Conservation (phyloP, 208 protist genomes). For the Eutreptiella sp. region DNA sequence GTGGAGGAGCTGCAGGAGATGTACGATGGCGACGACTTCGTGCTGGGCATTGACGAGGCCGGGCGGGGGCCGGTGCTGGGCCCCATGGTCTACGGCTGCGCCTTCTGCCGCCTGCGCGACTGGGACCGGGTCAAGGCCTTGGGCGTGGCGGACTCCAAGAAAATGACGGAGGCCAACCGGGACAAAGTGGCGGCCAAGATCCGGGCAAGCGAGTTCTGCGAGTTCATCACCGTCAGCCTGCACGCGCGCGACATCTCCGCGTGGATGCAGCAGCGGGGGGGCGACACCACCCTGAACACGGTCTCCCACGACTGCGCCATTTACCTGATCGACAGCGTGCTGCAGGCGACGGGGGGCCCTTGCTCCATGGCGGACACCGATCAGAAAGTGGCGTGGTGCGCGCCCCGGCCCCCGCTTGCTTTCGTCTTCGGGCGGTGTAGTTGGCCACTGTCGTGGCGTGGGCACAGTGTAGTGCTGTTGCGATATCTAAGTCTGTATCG, state of each 20-base stretch:
- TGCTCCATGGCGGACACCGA: too few species aligned
- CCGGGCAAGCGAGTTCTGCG: slow-evolving; percentile 33
- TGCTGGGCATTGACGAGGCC: slow-evolving; percentile 90
- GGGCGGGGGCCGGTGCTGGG: slow-evolving; percentile 85
- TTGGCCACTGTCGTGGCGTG: too few species aligned
- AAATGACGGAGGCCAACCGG: slow-evolving; percentile 51
- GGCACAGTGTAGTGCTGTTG: too few species aligned
- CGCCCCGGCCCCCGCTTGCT: too few species aligned
- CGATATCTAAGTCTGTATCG: too few species aligned
- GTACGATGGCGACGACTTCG: slow-evolving; percentile 48
- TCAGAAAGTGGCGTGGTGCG: not conserved
- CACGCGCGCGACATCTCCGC: not conserved
- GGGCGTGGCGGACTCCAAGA: slow-evolving; percentile 55
- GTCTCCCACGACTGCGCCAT: slow-evolving; percentile 76
- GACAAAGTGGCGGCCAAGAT: slow-evolving; percentile 50
- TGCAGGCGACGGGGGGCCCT: slow-evolving; percentile 54
- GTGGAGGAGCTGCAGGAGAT: not conserved
- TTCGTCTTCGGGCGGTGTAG: too few species aligned
- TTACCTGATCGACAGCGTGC: slow-evolving; percentile 59
- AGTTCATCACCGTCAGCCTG: slow-evolving; percentile 58
- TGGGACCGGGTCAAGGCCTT: slow-evolving; percentile 22
- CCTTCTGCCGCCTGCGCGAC: slow-evolving; percentile 70
- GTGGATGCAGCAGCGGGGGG: slow-evolving; percentile 27
- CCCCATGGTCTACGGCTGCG: slow-evolving; percentile 86
- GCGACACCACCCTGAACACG: slow-evolving; percentile 71